Conservation (phyloP, 805 yeast genomes). For the Lipomyces spencermartinsiae region DNA sequence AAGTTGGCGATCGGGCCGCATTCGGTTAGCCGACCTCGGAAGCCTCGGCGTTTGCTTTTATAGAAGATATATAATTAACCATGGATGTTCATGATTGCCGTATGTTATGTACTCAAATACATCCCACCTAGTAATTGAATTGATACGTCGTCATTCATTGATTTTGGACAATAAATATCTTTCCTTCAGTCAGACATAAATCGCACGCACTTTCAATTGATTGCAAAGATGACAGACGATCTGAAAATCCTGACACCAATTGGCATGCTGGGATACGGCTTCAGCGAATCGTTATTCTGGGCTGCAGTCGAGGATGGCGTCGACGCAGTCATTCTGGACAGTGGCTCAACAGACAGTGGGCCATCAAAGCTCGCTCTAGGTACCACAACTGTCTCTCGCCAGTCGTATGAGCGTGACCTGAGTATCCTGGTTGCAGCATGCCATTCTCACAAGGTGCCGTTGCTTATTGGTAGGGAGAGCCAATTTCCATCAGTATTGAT, state of each 20-base stretch:
- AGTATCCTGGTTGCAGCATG: not conserved
- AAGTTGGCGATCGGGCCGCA: no score
- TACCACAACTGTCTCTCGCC: not conserved
- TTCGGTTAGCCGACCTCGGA: no score
- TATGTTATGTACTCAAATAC: no score
- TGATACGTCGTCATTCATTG: no score
- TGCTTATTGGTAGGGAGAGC: no score
- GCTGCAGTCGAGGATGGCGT: slow-evolving; percentile 15
- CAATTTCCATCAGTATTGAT: no score
- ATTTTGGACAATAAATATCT: no score
- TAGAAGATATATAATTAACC: no score
- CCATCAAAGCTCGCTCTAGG: slow-evolving; percentile 21
- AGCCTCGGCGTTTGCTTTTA: no score
- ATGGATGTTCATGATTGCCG: no score
- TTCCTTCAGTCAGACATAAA: no score
- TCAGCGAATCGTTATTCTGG: not conserved
- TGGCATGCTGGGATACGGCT: slow-evolving; percentile 23
- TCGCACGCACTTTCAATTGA: no score
- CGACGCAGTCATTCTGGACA: slow-evolving; percentile 14
- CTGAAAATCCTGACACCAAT: slow-evolving; percentile 15
- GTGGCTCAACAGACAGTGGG: slow-evolving; percentile 23
- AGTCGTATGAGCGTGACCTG: slow-evolving; percentile 13
- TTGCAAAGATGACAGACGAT: not conserved
- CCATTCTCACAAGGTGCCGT: not conserved
- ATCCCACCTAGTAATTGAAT: not conserved